Base-by-base conservation (phyloP, 805 yeast species). In the Scheffersomyces ergatensis region DNA sequence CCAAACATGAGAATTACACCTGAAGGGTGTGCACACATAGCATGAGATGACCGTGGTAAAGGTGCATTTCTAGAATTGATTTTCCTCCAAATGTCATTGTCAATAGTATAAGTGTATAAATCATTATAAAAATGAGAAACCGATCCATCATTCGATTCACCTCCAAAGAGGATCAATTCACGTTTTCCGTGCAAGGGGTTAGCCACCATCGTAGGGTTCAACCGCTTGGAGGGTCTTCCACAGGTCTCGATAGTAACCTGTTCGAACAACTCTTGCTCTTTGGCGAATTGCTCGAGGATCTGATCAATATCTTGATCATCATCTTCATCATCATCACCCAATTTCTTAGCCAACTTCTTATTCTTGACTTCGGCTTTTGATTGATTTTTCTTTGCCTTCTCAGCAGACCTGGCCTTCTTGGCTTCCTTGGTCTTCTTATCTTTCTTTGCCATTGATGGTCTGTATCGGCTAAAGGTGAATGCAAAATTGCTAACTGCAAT, bases 381-480 rank as follows among this genome's bases (percentile, higher is more conserved):
- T 38, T 71, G 74, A 38, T 79, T 84, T 62, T 92, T 92, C 63
- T 83, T 82, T 46, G 77, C 80, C 68, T 92, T 92, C 48, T 78
- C 88, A 27, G 92, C 95, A 21, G 84, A 70, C 36, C 96, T 79
- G 17, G 93, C 95, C 75, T 89, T 89, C 64, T 89, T 89, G 52
- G 96, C 88, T 36, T 87, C 96, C 62, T 89, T 89, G 50, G 87
- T 82, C 62, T 89, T 87, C 66, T 88, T 89, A 46, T 74, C 83
- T 54, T 80, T 86, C 68, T 90, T 92, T 13, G 92, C 97, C 97
- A 90, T 90, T 5, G n/a, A n/a, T n/a, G n/a, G n/a, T n/a, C n/a
- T n/a, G n/a, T n/a, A n/a, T n/a, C n/a, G n/a, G n/a, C n/a, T n/a
- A n/a, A n/a, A n/a, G n/a, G n/a, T n/a, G n/a, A n/a, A n/a, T n/a